Percentiles rank a stretch among this genome's conserved stretches.
Conservation (phyloP, 495 filamentous ascomycete genomes). For the Hypomontagnella submonticulosa region DNA sequence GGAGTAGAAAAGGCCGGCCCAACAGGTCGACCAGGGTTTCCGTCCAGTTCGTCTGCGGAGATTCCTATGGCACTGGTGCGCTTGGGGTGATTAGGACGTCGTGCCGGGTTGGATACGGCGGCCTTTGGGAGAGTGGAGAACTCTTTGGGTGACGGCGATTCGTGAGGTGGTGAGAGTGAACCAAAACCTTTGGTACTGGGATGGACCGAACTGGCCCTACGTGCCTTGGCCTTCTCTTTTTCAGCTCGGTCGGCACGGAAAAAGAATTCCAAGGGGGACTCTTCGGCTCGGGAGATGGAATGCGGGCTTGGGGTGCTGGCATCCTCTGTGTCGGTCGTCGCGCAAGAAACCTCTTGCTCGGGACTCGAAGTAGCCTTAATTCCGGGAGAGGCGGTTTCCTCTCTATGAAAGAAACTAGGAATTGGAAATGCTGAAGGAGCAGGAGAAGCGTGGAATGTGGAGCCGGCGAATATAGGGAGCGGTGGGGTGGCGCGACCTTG, state of each 20-base stretch:
- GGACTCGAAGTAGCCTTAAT: conserved; percentile 46
- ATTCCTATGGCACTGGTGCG: conserved; percentile 62
- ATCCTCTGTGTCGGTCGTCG: conserved; percentile 55
- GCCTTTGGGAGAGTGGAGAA: conserved; percentile 48
- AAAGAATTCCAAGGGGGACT: conserved; percentile 86
- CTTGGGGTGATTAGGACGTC: conserved; percentile 45
- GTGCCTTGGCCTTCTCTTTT: conserved; percentile 73
- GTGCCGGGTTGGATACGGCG: conserved; percentile 34
- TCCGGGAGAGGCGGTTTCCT: conserved; percentile 71
- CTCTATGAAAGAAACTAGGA: conserved; percentile 89
- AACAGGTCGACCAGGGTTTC: conserved; percentile 60
- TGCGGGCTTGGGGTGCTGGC: conserved; percentile 52
- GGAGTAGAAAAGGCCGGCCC: conserved; percentile 75
- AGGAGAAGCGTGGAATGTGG: conserved; percentile 95
- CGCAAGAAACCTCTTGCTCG: conserved; percentile 51
- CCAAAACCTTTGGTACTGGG: conserved; percentile 40
- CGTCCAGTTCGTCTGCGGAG: conserved; percentile 75
- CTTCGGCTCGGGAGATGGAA: conserved; percentile 55
- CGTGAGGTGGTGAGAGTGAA: conserved; percentile 48
- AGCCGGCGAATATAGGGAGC: conserved; percentile 82
- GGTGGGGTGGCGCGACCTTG: conserved; percentile 56
- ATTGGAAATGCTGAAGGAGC: conserved; percentile 93
- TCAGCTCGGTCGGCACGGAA: conserved; percentile 87
- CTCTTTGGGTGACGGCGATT: conserved; percentile 54
- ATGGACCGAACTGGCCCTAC: conserved; percentile 58